A percentile compares a stretch with the other conserved stretches of the same genome.
These are phyloP conservation scores for Aspergillus unguis DNA, from an alignment of 2,329 filamentous ascomycete species.

Conservation along the genomic window DNA sequence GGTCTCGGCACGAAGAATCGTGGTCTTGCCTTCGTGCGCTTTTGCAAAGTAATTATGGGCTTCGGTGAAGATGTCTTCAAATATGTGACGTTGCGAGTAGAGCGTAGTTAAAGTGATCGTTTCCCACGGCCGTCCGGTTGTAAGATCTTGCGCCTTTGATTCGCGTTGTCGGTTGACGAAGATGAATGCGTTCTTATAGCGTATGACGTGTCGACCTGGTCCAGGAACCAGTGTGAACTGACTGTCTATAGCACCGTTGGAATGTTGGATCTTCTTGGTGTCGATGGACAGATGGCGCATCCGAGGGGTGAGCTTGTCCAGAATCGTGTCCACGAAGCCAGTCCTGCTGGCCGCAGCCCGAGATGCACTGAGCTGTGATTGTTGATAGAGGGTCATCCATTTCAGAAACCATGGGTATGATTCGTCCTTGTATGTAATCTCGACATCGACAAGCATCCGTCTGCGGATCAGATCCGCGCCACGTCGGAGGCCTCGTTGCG, in stretches of 20 bases:
- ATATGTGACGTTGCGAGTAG: conserved; percentile 83
- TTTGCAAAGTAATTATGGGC: conserved; percentile 76
- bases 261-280: conserved; percentile 59
- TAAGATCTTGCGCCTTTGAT: conserved; percentile 70
- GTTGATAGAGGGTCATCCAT: conserved; percentile 85
- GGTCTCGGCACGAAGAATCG: conserved; percentile 81
- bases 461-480: conserved; percentile 72
- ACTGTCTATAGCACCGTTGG: conserved; percentile 68
- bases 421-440: conserved; percentile 90
- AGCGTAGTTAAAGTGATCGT: conserved; percentile 88
- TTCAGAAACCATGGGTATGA: conserved; percentile 92
- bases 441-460: conserved; percentile 88
- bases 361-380: conserved; percentile 57
- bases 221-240: conserved; percentile 88
- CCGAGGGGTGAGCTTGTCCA: conserved; percentile 57
- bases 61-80: conserved; percentile 84
- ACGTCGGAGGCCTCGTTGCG: conserved; percentile 70
- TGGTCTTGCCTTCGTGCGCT: conserved; percentile 85
- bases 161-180: conserved; percentile 84
- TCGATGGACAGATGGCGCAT: conserved; percentile 64
- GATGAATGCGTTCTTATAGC: conserved; percentile 83
- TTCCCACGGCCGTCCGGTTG: conserved; percentile 87
- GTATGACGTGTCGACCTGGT: conserved; percentile 82
- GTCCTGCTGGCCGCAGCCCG: conserved; percentile 42
- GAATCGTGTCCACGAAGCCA: conserved; percentile 50